Base-by-base conservation (phyloP, 73 alveolate genomes). In the Paramecium primaurelia region DNA sequence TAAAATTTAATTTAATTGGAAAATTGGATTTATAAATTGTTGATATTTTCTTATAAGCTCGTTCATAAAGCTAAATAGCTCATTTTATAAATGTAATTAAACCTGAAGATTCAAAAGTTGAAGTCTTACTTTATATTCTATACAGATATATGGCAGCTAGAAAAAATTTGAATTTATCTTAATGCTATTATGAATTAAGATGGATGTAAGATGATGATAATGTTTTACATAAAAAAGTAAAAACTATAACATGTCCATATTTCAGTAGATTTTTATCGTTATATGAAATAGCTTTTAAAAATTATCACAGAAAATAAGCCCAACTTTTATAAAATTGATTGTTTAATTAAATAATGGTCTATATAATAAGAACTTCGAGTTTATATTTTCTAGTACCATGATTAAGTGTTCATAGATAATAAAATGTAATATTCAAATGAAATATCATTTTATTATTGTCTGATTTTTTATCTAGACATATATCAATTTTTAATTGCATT, bases 71-170 rank as follows among this genome's bases (percentile, higher is more conserved):
- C 45, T 26, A 80, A 47, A 26, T 26, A 3, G 11, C 47, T 25
- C 54, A 80, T 8, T 26, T 45, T 26, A 26, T 25, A 1, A 42
- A 80, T 45, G 16, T 80, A 12, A 80, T 80, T 25, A 25, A 80
- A 80, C 64, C 91, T 26, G 91, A 80, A 47, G 91, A 80, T 49
- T 22, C 91, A 45, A 80, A 80, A 18, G 47, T 42, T 14, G 91
- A 80, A 14, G 58, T 80, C n/a, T 28, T 80, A n/a, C 58, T 26
- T 22, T 80, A 45, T n/a, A 47, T 80, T 7, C 73, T 80, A 1
- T 36, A 80, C 25, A 80, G 49, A 26, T 80, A 45, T 49, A 80
- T 80, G 77, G 14, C 51, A 11, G 20, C 37, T 0, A 45, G 18
- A 11, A 20, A 40, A 40, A 44, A 25, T 34, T 11, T 8, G 11